Base-by-base conservation (phyloP, 1,139 yeast species). In the Kodamaea plutei region DNA sequence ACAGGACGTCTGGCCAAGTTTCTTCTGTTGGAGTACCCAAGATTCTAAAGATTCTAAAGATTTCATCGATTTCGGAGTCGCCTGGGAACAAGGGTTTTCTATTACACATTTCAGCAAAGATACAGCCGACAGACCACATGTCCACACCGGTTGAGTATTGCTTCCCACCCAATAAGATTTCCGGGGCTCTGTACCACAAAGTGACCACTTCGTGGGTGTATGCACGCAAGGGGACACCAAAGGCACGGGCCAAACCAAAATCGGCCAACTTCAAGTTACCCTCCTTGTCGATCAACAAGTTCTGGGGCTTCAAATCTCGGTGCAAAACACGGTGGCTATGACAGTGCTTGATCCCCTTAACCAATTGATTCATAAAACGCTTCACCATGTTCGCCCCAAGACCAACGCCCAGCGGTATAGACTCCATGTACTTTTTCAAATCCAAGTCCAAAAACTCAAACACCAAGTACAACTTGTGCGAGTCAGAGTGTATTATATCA, bases 111-210 rank as follows among this genome's bases (percentile, higher is more conserved):
- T 91, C 99, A 5, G 97, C 98, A 62, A 93, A 91, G 36, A 91
- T 91, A 58, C 97, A 89, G 14, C 99, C 99, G 37, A 88, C 85
- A 11, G 96, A 85, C 99, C 99, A 91, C 82, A 93, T 88, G 56
- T 91, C 99, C 30, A 91, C 97, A 16, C 97, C 97, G 0, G 97
- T 91, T 30, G 96, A 85, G 59, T 91, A 91, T 58, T 91, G 97
- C 45, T 94, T 87, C 15, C 97, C 96, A 19, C 99, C 99, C 23
- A 91, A 69, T 42, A 91, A 68, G 38, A 91, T 87, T 56, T 91
- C 99, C 1, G 99, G 99, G 1, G 97, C 89, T 45, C 99, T 73
- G 60, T 91, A 91, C 99, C 99, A 91, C 46, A 93, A 68, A 0
- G 99, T 91, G 33, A 93, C 98, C 38, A 91, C 96, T 56, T 91